Conservation (phyloP, 192 early-diverging fungal genomes). For the Helicostylum pulchrum region DNA sequence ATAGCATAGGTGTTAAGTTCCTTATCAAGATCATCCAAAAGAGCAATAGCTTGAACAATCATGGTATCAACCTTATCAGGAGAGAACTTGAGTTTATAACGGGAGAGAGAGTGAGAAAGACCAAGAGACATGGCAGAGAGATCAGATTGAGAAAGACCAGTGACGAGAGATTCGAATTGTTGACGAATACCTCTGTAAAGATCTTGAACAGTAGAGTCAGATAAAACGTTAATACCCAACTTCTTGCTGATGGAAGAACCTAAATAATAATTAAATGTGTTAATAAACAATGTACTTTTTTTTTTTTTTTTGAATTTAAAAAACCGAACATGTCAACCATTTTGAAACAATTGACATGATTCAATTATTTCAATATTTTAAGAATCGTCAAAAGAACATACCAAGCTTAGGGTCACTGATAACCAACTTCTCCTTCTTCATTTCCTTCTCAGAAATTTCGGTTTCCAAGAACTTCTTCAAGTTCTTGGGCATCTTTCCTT, state of each 20-base stretch:
- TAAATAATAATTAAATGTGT: slow-evolving; percentile 8
- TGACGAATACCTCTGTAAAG: slow-evolving; percentile 94
- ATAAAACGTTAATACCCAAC: slow-evolving; percentile 78
- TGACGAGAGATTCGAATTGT: slow-evolving; percentile 89
- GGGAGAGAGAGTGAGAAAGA: slow-evolving; percentile 97
- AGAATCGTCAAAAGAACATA: slow-evolving; percentile 30
- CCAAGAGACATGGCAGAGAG: slow-evolving; percentile 95
- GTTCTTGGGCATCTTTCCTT: slow-evolving; percentile 94
- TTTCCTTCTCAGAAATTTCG: slow-evolving; percentile 81
- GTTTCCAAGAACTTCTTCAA: slow-evolving; percentile 89
- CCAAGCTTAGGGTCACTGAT: slow-evolving; percentile 95
- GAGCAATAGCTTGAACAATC: slow-evolving; percentile 97
- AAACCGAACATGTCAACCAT: neutral
- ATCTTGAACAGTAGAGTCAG: slow-evolving; percentile 84
- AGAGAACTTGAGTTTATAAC: slow-evolving; percentile 99
- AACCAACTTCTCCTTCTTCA: slow-evolving; percentile 88
- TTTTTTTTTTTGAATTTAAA: neutral
- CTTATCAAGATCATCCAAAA: slow-evolving; percentile 99
- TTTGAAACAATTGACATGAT: neutral
- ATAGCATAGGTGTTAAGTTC: slow-evolving; percentile 96
- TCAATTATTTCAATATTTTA: neutral
- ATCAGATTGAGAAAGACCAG: slow-evolving; percentile 82
- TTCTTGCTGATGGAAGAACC: slow-evolving; percentile 82
- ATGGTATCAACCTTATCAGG: slow-evolving; percentile 99
- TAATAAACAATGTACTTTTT: neutral